Evolutionary conservation across 805 yeast genomes (phyloP), one percentile per base, ranked within the genome.

Genomic region (Zygotorulaspora sp.): DNA sequence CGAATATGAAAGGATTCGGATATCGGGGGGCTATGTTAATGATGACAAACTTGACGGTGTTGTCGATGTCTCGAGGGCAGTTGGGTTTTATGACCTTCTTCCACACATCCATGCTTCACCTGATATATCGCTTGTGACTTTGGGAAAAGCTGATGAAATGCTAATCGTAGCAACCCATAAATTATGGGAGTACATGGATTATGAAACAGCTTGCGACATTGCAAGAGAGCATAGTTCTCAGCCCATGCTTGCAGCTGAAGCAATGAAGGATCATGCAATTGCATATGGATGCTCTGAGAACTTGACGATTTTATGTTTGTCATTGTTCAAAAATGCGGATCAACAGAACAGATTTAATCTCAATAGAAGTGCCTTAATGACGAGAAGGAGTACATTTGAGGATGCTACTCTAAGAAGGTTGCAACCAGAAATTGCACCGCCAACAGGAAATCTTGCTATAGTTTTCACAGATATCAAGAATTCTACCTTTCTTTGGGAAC

Each of bases 391-490:
- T 32, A 75, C 61, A 54, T 77, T 47, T 68, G 87, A 80, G 35
- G 96, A 89, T 60, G 76, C 95, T 0, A 74, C 80, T 2, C 68
- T 89, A 49, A 78, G 96, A 51, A 76, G 94, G 53, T 67, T 88
- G 38, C 95, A 86, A 43, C 84, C 82, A 27, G 98, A 92, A 55
- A 89, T 92, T 41, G 80, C 83, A 7, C 97, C 98, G 2, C 99
- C 99, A 2, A 80, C 81, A 5, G 97, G 97, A 2, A 88, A 87
- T 35, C 67, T 92, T 34, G 96, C 98, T 0, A 81, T 92, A 77
- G 97, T 90, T 1, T 92, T 92, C 63, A 92, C 99, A 0, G 99
- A 92, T 74, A 92, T 92, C 50, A 88, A 90, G 53, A 89, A 84
- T 58, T 89, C 97, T 1, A 92, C 99, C 0, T 66, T 81, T 35